Base-by-base conservation (phyloP, 1,139 yeast genomes). In the Suhomyces yuchorum region DNA sequence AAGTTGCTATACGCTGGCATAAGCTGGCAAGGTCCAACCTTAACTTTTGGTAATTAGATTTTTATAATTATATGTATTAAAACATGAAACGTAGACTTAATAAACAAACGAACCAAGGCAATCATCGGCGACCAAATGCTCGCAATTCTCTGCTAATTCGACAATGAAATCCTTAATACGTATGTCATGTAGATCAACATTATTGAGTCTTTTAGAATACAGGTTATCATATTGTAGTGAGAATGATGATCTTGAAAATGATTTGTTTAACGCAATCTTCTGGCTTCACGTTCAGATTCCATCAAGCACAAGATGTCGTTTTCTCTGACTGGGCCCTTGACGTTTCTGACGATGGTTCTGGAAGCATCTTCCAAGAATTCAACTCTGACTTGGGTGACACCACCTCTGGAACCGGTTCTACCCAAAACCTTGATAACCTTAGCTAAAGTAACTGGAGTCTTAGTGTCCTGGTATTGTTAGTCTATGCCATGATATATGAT, bases 351-450 rank as follows among this genome's bases (percentile, higher is more conserved):
- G 73, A 93, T 92, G 72, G 97, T 88, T 86, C 98, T 91, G 77
- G 96, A 82, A 70, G 96, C 81, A 77, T 93, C 98, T 78, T 92
- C 98, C 77, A 93, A 85, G 87, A 93, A 93, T 81, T 93, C 98
- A 71, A 93, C 98, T 81, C 99, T 92, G 77, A 93, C 98, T 82
- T 93, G 99, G 80, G 98, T 93, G 80, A 93, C 99, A 87, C 97
- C 98, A 87, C 99, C 99, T 84, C 98, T 92, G 75, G 97, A 92
- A 75, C 97, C 98, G 85, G 98, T 92, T 83, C 98, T 91, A 77
- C 98, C 98, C 79, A 93, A 86, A 78, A 93, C 98, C 85, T 93
- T 93, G 82, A 89, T 91, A 75, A 93, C 98, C 84, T 91, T 92
- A 77, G 98, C 99, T 80, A 93, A 89, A 81, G 96, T 93, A 72